These are phyloP conservation scores for Skeletonema tropicum DNA, from an alignment of 108 stramenopile genomes.

Conservation along the genomic window DNA sequence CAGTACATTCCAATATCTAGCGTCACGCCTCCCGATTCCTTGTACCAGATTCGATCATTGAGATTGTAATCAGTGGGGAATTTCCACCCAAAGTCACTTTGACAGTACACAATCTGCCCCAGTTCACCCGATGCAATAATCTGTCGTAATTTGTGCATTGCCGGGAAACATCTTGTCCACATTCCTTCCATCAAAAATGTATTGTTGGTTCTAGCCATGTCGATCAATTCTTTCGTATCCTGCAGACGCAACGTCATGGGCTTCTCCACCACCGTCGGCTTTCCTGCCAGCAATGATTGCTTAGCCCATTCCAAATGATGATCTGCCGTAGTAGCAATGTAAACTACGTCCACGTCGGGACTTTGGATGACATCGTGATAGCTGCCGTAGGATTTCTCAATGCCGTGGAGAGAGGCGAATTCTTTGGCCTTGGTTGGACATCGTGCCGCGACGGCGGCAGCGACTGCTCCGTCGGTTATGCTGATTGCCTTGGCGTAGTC, in stretches of 20 bases:
- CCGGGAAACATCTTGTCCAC: slow-evolving; percentile 66
- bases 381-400: slow-evolving; percentile 27
- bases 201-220: slow-evolving; percentile 35
- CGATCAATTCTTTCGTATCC: slow-evolving; percentile 33
- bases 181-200: slow-evolving; percentile 61
- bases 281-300: slow-evolving; percentile 42
- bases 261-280: slow-evolving; percentile 57
- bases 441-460: neutral
- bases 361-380: slow-evolving; percentile 49
- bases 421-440: slow-evolving; percentile 7
- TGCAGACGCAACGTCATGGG: slow-evolving; percentile 32
- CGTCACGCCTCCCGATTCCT: slow-evolving; percentile 48
- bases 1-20: slow-evolving; percentile 63
- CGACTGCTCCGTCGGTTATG: slow-evolving; percentile 33
- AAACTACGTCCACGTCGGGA: slow-evolving; percentile 58
- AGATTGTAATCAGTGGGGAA: slow-evolving; percentile 8
- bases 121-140: slow-evolving; percentile 46
- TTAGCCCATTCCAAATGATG: slow-evolving; percentile 48
- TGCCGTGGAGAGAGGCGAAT: slow-evolving; percentile 53
- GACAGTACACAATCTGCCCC: slow-evolving; percentile 50
- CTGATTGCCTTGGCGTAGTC: slow-evolving; percentile 52
- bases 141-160: slow-evolving; percentile 52
- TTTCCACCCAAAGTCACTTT: slow-evolving; percentile 58
- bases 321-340: slow-evolving; percentile 61
- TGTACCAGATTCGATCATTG: slow-evolving; percentile 53